Conservation (phyloP, 306 rosid genomes). For the Corylus avellana region DNA sequence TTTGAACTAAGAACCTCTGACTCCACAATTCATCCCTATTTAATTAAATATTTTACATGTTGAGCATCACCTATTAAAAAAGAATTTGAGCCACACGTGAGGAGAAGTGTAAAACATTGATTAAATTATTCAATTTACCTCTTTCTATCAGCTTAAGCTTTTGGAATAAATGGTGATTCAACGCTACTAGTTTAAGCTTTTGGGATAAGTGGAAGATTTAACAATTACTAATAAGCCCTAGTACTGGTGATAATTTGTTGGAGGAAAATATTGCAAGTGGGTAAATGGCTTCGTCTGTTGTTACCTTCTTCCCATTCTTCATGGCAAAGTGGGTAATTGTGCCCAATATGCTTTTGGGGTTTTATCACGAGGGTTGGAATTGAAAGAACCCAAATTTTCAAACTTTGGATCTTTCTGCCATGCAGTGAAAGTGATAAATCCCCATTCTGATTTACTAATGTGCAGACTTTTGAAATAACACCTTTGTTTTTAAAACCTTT, state of each 20-base stretch:
- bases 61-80: no score
- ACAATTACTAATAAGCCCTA: background rate
- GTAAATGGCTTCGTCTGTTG: background rate
- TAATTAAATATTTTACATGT: no score
- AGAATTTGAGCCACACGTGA: no score
- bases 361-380: background rate
- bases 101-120: background rate
- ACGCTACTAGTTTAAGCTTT: no score
- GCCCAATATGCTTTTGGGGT: background rate
- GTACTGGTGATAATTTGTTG: background rate
- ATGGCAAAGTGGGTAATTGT: background rate
- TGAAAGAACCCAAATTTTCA: background rate
- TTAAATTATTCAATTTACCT: no score
- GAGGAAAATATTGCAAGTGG: background rate
- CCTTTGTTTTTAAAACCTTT: constrained; percentile 31
- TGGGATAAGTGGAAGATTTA: no score
- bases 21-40: no score
- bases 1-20: no score
- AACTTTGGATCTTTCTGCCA: background rate
- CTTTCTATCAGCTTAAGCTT: no score
- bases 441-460: background rate
- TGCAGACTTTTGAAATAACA: background rate
- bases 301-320: background rate
- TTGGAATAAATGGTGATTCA: no score
- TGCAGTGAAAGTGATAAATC: background rate